Evolutionary conservation across 768 basidiomycete genomes (phyloP).

Genomic region (Lyophyllum semitale): DNA sequence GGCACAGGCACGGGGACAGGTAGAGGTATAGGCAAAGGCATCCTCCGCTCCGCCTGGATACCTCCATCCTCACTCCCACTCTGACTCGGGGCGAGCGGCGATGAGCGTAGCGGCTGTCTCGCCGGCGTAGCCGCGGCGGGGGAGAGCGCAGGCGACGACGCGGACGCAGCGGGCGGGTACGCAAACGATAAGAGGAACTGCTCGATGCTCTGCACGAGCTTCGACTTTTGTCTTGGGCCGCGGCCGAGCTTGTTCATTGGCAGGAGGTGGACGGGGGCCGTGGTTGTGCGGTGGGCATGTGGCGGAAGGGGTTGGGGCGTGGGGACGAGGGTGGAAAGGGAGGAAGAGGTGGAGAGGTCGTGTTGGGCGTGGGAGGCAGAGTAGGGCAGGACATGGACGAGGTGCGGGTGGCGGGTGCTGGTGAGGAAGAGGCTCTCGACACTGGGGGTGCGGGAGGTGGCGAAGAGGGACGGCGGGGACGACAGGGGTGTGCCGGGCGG

Average conservation of each 20-base stretch:
- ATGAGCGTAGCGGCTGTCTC: not conserved
- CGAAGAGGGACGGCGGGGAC: not conserved
- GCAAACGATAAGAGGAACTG: constrained; percentile 38
- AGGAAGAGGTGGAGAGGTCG: not conserved
- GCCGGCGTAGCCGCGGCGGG: not conserved
- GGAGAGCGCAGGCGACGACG: not conserved
- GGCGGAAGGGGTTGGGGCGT: not conserved
- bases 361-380: too few relatives aligned
- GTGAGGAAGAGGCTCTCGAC: constrained; percentile 5
- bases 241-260: not conserved
- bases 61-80: not conserved
- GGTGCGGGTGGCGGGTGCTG: constrained; percentile 8
- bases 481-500: not conserved
- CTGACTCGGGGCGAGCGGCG: not conserved
- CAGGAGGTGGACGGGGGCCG: not conserved
- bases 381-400: constrained; percentile 27
- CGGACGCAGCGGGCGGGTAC: constrained; percentile 23
- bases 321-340: not conserved
- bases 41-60: not conserved
- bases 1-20: not conserved
- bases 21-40: not conserved
- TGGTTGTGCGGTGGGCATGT: not conserved
- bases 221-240: constrained; percentile 18
- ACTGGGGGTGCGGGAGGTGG: not conserved
- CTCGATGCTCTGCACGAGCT: constrained; percentile 39